Evolutionary conservation across 768 basidiomycete genomes (phyloP).

Genomic region (Pulveroboletus sp.): DNA sequence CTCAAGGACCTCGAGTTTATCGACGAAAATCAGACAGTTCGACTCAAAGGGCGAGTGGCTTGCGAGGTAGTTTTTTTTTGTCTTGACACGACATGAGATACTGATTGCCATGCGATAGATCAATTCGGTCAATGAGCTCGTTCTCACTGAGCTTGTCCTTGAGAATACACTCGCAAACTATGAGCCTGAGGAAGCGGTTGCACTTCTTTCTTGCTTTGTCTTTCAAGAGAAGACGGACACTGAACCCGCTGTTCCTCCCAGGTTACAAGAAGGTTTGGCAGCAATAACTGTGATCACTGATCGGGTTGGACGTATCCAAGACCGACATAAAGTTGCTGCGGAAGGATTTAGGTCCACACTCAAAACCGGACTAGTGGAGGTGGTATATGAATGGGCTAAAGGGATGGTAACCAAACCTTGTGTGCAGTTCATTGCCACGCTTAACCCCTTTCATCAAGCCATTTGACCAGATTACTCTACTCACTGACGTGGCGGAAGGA

Average conservation of each 20-base stretch:
- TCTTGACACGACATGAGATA: not conserved
- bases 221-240: constrained; percentile 97
- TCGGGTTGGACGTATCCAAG: constrained; percentile 74
- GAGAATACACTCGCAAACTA: constrained; percentile 90
- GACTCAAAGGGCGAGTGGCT: constrained; percentile 94
- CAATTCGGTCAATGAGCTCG: constrained; percentile 95
- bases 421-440: not conserved
- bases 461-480: constrained; percentile 86
- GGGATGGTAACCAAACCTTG: constrained; percentile 73
- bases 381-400: constrained; percentile 98
- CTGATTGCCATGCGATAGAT: constrained; percentile 51
- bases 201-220: constrained; percentile 91
- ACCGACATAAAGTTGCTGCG: constrained; percentile 67
- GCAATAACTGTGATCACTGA: constrained; percentile 76
- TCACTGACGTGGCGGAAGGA: constrained; percentile 95
- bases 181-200: constrained; percentile 94
- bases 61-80: constrained; percentile 66
- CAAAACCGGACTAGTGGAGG: constrained; percentile 91
- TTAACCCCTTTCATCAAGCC: constrained; percentile 50
- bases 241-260: constrained; percentile 76
- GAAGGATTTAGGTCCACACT: constrained; percentile 75
- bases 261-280: constrained; percentile 75
- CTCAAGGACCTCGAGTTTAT: constrained; percentile 90
- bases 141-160: constrained; percentile 93
- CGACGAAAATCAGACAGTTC: constrained; percentile 91